Evolutionary conservation across 2,329 filamentous ascomycete species (phyloP), one percentile per base, ranked within the genome.

Genomic region (Biscogniauxia sp.): DNA sequence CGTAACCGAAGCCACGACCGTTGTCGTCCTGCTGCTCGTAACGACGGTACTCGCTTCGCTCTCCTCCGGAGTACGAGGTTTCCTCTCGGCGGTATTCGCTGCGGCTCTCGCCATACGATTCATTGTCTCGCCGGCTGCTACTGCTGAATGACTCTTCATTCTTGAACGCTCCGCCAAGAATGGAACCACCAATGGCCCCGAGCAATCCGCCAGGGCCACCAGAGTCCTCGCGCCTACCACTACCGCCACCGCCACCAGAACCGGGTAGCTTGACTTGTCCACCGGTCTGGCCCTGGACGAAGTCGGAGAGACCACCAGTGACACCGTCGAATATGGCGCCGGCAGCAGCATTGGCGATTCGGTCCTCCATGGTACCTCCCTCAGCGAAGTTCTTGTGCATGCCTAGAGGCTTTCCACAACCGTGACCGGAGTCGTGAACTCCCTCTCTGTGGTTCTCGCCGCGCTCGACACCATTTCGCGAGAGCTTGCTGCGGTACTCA

Each of bases 401-500:
- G 65, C 88, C 84, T 11, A 97, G 80, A 75, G 93, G 93, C 62
- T 91, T 88, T 62, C 78, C 81, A 71, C 92, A 96, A 56, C 92
- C 92, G 72, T 97, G 92, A 5, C 93, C 93, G 56, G 85, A 88
- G 75, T 97, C 93, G 17, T 92, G 78, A 11, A 94, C 89, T 26
- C 91, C 92, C 68, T 92, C 88, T 75, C 92, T 94, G 78, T 97
- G 93, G 76, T 97, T 97, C 62, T 88, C 82, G 17, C 91, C 91
- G 53, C 85, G 81, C 73, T 87, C 74, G 55, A 97, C 92, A 61
- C 94, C 93, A 0, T 89, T 81, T 19, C 92, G 88, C 68, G 88
- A 91, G 53, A 97, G 83, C 77, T 93, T 90, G 56, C 82, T 77
- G 58, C 92, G 88, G 64, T 95, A 86, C 37, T 86, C 84, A 15